Evolutionary conservation across 805 yeast species (phyloP).

Genomic region (Torulaspora microellipsoides): DNA sequence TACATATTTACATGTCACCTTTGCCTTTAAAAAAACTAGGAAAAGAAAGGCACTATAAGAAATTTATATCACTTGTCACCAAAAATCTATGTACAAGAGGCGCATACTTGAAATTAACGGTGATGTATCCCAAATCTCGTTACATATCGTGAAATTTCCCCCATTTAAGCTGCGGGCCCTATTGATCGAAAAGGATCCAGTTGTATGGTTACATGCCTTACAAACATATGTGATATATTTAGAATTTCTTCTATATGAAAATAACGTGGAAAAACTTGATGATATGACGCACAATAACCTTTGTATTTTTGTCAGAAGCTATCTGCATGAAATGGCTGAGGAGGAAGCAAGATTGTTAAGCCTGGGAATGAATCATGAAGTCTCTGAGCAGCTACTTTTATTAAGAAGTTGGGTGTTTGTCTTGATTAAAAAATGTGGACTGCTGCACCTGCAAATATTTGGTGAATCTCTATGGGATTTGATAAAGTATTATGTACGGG

Average conservation of each 20-base stretch:
- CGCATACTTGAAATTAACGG: conserved; percentile 23
- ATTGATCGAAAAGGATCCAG: conserved; percentile 78
- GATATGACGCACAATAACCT: conserved; percentile 56
- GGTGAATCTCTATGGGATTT: conserved; percentile 66
- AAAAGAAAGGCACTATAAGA: too few relatives aligned
- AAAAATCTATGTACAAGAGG: conserved; percentile 7
- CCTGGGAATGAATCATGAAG: conserved; percentile 69
- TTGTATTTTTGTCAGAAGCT: conserved; percentile 51
- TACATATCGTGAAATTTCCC: conserved; percentile 68
- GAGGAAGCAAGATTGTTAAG: conserved; percentile 61
- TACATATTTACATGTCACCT: too few relatives aligned
- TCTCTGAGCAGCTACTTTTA: conserved; percentile 45
- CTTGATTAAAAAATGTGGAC: conserved; percentile 48
- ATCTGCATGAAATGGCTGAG: conserved; percentile 54
- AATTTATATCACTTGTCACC: not conserved
- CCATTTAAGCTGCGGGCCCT: conserved; percentile 72
- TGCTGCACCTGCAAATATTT: conserved; percentile 50
- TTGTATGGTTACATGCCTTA: conserved; percentile 70
- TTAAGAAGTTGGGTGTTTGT: conserved; percentile 49
- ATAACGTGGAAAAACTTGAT: conserved; percentile 40
- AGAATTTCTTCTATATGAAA: conserved; percentile 40
- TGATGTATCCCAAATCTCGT: conserved; percentile 18
- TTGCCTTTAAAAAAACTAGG: too few relatives aligned
- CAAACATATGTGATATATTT: conserved; percentile 57
- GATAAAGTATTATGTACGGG: conserved; percentile 47